Base-by-base conservation (phyloP, 305 asterid genomes). In the Petunia hybrid region DNA sequence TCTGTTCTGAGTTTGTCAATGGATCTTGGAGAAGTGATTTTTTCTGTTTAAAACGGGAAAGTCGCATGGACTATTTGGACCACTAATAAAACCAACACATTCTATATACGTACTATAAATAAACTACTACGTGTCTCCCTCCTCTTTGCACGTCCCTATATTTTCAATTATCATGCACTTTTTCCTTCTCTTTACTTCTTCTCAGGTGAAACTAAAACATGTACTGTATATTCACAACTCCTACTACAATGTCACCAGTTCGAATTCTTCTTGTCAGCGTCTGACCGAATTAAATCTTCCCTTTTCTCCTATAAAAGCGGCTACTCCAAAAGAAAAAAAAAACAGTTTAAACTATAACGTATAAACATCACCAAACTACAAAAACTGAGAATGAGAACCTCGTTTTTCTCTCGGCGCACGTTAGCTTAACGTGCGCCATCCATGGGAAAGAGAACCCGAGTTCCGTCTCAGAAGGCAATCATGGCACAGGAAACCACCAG, bases 31-130 rank as follows among this genome's bases (percentile, higher is more conserved):
- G 16, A 59, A 77, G 80, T 65, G 71, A 1, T 35, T 79, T 64
- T 63, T 82, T 86, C 64, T 86, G 86, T 85, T 82, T 84, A 65
- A 73, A 48, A 88, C 91, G 89, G 87, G 85, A 86, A 91, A 82
- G 68, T 79, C 87, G 92, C 87, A 81, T 75, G 62, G 45, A 14
- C 56, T 12, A 48, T 83, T 82, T 80, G 79, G 76, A 86, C 91
- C 91, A 78, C 82, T 80, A 69, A 83, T 79, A 85, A 80, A 63
- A 75, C 43, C 80, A 63, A 69, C 36, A 5, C n/a, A 9, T 22
- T 48, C 8, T 13, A 12, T 55, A 13, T 43, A 57, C 0, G 36
- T 42, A 68, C 39, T 8, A 22, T 22, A 36, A 14, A 9, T 48
- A 48, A 40, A 64, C 39, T 14, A 67, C 81, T 83, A 85, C 93